Conservation (phyloP, 2,329 filamentous ascomycete species). For the Chaetomium sp. region DNA sequence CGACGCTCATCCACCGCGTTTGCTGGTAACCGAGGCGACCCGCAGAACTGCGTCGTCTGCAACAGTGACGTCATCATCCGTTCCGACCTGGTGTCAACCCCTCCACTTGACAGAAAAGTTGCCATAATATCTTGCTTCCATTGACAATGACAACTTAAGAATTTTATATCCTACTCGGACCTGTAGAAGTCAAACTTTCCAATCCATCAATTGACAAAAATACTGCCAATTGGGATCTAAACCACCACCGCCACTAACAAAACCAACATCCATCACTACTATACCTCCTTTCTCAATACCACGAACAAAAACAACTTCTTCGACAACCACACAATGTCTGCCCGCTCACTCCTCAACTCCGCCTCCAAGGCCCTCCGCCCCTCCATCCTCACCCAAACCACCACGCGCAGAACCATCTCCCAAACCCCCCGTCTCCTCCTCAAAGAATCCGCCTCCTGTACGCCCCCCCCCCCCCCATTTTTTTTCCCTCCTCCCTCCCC, state of each 20-base stretch:
- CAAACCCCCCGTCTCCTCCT: conserved; percentile 10
- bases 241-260: background rate
- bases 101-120: background rate
- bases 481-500: background rate
- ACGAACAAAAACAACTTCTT: conserved; percentile 1
- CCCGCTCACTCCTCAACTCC: conserved; percentile 12
- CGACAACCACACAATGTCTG: conserved; percentile 7
- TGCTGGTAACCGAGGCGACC: no score
- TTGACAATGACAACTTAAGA: no score
- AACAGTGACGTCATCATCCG: no score
- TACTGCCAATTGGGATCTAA: background rate
- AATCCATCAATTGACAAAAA: background rate
- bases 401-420: conserved; percentile 7
- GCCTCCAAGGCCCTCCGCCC: conserved; percentile 4
- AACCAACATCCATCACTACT: background rate
- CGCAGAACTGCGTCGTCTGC: no score
- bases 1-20: no score
- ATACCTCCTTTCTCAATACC: background rate
- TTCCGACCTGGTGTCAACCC: no score
- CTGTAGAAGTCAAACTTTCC: no score
- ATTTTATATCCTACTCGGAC: no score
- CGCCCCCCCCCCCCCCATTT: background rate
- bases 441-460: conserved; percentile 20
- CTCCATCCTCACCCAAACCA: background rate
- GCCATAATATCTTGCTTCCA: background rate